Conservation (phyloP, 257 asterid genomes). For the Solanum acaule region DNA sequence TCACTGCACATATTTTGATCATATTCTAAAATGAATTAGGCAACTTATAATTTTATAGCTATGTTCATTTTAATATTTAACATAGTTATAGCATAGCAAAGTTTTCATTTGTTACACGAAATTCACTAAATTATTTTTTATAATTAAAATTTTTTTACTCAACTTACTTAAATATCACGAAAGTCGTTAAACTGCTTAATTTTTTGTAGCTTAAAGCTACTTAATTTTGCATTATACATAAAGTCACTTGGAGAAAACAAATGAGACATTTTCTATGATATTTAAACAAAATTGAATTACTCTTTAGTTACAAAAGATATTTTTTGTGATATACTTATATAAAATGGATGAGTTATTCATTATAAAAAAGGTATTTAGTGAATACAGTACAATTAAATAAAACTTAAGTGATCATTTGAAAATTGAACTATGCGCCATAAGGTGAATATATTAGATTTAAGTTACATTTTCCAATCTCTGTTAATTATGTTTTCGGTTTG, state of each 20-base stretch:
- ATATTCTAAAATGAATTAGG: background rate
- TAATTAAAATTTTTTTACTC: background rate
- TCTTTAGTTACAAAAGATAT: background rate
- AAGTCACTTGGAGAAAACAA: background rate
- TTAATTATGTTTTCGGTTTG: background rate
- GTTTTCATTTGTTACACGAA: background rate
- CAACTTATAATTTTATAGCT: background rate
- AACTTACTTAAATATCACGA: background rate
- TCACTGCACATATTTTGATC: background rate
- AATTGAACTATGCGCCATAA: background rate
- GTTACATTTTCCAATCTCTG: background rate
- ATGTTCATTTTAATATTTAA: background rate
- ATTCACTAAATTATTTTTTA: background rate
- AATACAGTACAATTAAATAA: too few species aligned
- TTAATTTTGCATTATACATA: background rate
- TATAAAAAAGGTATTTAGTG: background rate
- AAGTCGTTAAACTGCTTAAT: background rate
- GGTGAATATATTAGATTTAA: background rate
- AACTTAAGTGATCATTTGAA: background rate
- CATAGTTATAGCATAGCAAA: background rate
- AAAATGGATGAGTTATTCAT: background rate
- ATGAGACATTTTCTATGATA: background rate
- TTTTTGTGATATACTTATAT: background rate
- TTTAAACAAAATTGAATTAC: background rate
- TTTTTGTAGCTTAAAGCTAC: background rate